These are phyloP conservation scores for Nakazawaea wickerhamii DNA, from an alignment of 805 yeast species.

Conservation along the genomic window DNA sequence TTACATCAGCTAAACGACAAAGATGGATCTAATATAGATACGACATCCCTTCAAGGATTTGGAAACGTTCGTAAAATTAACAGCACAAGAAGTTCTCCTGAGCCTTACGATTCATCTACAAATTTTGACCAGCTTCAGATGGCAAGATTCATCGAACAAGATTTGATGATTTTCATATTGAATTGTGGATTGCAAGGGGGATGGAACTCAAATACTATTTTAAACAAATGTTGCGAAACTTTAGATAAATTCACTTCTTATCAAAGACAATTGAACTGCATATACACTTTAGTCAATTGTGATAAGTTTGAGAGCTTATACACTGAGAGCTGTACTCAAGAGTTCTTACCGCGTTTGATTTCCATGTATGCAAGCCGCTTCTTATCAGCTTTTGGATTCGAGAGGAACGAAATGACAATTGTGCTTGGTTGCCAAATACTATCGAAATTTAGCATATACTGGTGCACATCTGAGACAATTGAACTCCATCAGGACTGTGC, in stretches of 20 bases:
- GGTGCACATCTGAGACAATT: conserved; percentile 22
- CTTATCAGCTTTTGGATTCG: conserved; percentile 25
- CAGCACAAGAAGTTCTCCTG: not conserved
- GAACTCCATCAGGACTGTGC: conserved; percentile 34
- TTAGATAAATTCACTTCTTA: not conserved
- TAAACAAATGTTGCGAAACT: not conserved
- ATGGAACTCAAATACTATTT: not conserved
- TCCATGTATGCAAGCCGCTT: conserved; percentile 29
- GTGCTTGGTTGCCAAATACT: conserved; percentile 29
- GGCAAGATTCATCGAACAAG: not conserved
- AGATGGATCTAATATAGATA: not conserved
- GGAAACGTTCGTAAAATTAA: not conserved
- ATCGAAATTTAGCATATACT: conserved; percentile 19
- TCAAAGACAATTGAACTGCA: not conserved
- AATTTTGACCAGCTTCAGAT: not conserved
- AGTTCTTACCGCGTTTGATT: conserved; percentile 17
- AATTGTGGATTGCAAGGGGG: not conserved
- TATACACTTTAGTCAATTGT: not conserved
- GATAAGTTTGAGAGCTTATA: not conserved
- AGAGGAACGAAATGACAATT: conserved; percentile 36
- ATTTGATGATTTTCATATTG: not conserved
- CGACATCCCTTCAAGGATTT: not conserved
- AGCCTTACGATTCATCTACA: not conserved
- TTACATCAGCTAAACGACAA: not conserved
- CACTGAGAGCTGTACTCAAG: conserved; percentile 1